Conservation (phyloP, 1,139 yeast genomes). For the Yamadazyma buinensis region DNA sequence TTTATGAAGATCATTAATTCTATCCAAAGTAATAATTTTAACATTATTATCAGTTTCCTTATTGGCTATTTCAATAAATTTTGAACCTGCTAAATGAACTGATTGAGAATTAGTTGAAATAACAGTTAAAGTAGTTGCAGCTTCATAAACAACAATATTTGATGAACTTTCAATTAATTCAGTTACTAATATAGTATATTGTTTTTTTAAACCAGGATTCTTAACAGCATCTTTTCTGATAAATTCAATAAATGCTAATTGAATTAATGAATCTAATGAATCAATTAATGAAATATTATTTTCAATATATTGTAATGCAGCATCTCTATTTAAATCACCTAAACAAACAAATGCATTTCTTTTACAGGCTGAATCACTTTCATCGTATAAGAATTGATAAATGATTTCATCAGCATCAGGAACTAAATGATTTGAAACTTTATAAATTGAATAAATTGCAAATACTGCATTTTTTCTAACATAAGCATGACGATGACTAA, state of each 20-base stretch:
- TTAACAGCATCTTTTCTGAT: slow-evolving; percentile 74
- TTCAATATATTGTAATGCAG: slow-evolving; percentile 79
- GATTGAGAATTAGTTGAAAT: slow-evolving; percentile 68
- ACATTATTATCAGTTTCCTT: slow-evolving; percentile 93
- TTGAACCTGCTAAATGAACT: slow-evolving; percentile 71
- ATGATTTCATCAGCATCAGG: slow-evolving; percentile 94
- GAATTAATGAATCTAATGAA: slow-evolving; percentile 78
- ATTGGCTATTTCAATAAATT: slow-evolving; percentile 83
- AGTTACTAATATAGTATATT: slow-evolving; percentile 68
- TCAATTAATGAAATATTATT: slow-evolving; percentile 61
- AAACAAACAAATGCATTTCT: slow-evolving; percentile 93
- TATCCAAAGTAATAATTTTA: slow-evolving; percentile 85
- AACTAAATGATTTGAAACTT: slow-evolving; percentile 78
- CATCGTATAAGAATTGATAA: slow-evolving; percentile 68
- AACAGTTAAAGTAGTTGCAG: slow-evolving; percentile 79
- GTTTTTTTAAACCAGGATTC: slow-evolving; percentile 61
- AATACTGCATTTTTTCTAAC: slow-evolving; percentile 96
- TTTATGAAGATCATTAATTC: slow-evolving; percentile 72
- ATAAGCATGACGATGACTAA: slow-evolving; percentile 96
- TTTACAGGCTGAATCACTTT: slow-evolving; percentile 90
- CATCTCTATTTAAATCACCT: slow-evolving; percentile 77
- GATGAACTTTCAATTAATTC: slow-evolving; percentile 71
- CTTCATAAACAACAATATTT: slow-evolving; percentile 85
- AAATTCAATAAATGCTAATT: slow-evolving; percentile 87
- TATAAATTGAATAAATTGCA: slow-evolving; percentile 79